These are phyloP conservation scores for Neonectria sp. DNA, from an alignment of 2,329 filamentous ascomycete species.

Conservation along the genomic window DNA sequence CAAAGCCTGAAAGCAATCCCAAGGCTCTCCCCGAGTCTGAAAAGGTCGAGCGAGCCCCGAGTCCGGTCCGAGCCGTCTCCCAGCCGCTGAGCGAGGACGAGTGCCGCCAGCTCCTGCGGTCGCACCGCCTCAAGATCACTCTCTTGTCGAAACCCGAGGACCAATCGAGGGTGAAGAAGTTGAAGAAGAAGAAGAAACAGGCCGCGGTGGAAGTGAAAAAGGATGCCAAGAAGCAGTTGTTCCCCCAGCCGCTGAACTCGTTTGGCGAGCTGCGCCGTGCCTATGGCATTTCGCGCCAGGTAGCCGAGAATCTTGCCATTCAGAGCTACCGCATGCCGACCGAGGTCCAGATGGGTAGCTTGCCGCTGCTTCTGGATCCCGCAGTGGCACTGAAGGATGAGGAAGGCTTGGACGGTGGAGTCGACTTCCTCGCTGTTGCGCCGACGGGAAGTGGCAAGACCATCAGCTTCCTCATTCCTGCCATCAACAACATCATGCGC, in stretches of 20 bases:
- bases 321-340: slow-evolving; percentile 92
- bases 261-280: slow-evolving; percentile 80
- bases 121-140: slow-evolving; percentile 88
- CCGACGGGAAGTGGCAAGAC: slow-evolving; percentile 98
- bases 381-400: slow-evolving; percentile 63
- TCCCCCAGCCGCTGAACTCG: slow-evolving; percentile 83
- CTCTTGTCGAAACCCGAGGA: slow-evolving; percentile 72
- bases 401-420: slow-evolving; percentile 53
- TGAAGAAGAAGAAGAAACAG: slow-evolving; percentile 69
- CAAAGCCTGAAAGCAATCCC: slow-evolving; percentile 55
- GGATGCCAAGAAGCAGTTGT: slow-evolving; percentile 74
- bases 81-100: slow-evolving; percentile 75
- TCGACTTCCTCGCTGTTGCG: slow-evolving; percentile 90
- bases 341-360: slow-evolving; percentile 90
- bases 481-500: slow-evolving; percentile 82
- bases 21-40: slow-evolving; percentile 48
- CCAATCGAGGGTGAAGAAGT: slow-evolving; percentile 65
- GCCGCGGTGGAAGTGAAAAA: slow-evolving; percentile 64
- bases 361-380: slow-evolving; percentile 82
- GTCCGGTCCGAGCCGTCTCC: slow-evolving; percentile 46
- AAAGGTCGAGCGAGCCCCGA: slow-evolving; percentile 46
- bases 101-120: slow-evolving; percentile 80
- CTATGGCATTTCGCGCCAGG: slow-evolving; percentile 80
- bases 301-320: slow-evolving; percentile 84
- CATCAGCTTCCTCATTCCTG: slow-evolving; percentile 89